Base-by-base conservation (phyloP, 345 rosid genomes). In the Hypericum perforatum region DNA sequence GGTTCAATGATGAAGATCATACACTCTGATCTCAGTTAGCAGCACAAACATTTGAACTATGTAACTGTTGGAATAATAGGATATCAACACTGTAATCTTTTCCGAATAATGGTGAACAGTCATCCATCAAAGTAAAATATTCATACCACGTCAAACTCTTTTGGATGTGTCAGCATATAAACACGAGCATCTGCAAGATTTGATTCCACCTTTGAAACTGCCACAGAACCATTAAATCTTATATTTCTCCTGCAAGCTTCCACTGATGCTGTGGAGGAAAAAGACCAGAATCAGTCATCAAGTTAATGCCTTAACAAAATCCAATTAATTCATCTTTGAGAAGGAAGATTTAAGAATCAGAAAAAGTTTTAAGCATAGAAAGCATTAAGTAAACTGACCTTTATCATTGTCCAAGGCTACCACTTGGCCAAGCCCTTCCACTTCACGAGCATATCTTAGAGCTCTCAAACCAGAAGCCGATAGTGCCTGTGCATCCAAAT, bases 391-490 rank as follows among this genome's bases (percentile, higher is more conserved):
- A 40, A 51, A 39, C 46, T 44, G 48, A 94, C 99, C 97, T 70
- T 81, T 75, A 51, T 94, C 99, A 70, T 94, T 94, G 67, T 94
- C 99, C 51, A 89, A 71, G 57, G 99, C 97, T 61, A 92, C 87
- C 58, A 92, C 94, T 75, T 84, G 86, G 64, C 94, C 87, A 60
- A 94, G 78, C 62, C 84, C 97, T 66, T 85, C 97, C 39, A 94
- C 73, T 72, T 94, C 99, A 55, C 78, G 79, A 54, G 92, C 95
- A 77, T 94, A 94, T 74, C 99, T 84, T 47, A 86, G 67, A 66
- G 97, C 91, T 67, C 99, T 75, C 69, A 94, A 68, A 43, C 99
- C 99, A 1, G 99, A 94, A 57, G 97, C 99, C 39, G 99, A 86
- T 66, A 94, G 52, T 16, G 99, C 99, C 99, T 94, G 64, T 8